Evolutionary conservation across 352 stramenopile species (phyloP), one percentile per base, ranked within the genome.

Genomic region (Aphanomyces invadans): DNA sequence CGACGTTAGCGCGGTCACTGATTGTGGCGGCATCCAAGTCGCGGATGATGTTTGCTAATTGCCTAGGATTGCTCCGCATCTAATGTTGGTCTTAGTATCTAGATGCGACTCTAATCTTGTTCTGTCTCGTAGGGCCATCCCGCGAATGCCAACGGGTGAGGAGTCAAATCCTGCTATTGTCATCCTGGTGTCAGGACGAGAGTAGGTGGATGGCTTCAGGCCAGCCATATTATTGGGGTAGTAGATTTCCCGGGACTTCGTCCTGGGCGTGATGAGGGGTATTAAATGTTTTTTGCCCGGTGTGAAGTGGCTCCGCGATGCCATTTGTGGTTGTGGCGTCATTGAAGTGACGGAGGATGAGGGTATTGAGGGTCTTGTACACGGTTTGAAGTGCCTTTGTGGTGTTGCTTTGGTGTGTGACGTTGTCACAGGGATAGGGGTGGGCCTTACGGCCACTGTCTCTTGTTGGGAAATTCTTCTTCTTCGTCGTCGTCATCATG

Each of bases 401-500:
- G 39, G 39, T 48, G 39, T n/a, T n/a, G 39, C 15, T 48, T 48
- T 15, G 39, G 15, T 48, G 39, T 25, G 1, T 29, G 46, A 54
- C 36, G 36, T 42, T 42, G 36, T 42, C 36, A 42, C 36, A 42
- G 36, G 36, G 36, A 15, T 42, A 42, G 36, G 15, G 36, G 36
- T 42, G 36, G 36, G 36, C 36, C 15, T 42, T 42, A 15, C 15
- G 15, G 36, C 36, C 36, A 42, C 36, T 42, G 36, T 7, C 36
- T 42, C 36, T 42, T 15, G 7, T 54, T 54, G 46, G 46, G 11
- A n/a, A 3, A 0, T 62, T 46, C 29, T 42, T 53, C 31, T 11
- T 64, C 56, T 11, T 64, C 44, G 12, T 64, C 56, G 12, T 52
- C n/a, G 31, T 28, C 56, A 3, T 64, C 56, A 2, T 51, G 15